Conservation (phyloP, 805 yeast genomes). For the Candida cerambycidarum region DNA sequence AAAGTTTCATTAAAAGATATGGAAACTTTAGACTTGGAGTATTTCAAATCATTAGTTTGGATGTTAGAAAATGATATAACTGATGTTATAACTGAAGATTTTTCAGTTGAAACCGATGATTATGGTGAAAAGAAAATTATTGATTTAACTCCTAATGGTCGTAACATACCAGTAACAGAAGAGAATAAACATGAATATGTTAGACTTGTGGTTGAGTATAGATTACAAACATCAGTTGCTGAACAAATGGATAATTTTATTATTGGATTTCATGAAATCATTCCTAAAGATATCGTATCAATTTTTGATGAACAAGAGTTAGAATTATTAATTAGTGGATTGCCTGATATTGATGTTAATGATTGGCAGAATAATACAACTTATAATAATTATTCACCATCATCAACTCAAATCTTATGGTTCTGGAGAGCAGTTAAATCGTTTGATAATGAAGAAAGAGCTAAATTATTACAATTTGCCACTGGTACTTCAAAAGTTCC, state of each 20-base stretch:
- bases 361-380: constrained; percentile 91
- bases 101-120: constrained; percentile 89
- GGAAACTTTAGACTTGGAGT: constrained; percentile 90
- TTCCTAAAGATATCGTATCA: constrained; percentile 77
- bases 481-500: constrained; percentile 98
- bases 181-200: constrained; percentile 90
- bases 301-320: constrained; percentile 95
- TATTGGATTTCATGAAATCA: constrained; percentile 85
- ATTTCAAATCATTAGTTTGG: constrained; percentile 91
- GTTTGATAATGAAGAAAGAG: constrained; percentile 90
- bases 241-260: constrained; percentile 86
- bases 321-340: constrained; percentile 87
- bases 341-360: constrained; percentile 93
- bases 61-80: constrained; percentile 96
- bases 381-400: constrained; percentile 77
- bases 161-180: constrained; percentile 83
- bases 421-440: constrained; percentile 98
- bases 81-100: constrained; percentile 91
- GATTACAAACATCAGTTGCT: constrained; percentile 76
- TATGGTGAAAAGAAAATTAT: constrained; percentile 85
- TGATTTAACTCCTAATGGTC: constrained; percentile 81
- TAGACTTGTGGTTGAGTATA: constrained; percentile 77
- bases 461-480: constrained; percentile 89
- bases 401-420: constrained; percentile 89
- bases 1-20: constrained; percentile 86